phyloP scores from a whole-genome alignment of 2,329 filamentous ascomycete genomes.

The Pestalotiopsis sp. region DNA sequence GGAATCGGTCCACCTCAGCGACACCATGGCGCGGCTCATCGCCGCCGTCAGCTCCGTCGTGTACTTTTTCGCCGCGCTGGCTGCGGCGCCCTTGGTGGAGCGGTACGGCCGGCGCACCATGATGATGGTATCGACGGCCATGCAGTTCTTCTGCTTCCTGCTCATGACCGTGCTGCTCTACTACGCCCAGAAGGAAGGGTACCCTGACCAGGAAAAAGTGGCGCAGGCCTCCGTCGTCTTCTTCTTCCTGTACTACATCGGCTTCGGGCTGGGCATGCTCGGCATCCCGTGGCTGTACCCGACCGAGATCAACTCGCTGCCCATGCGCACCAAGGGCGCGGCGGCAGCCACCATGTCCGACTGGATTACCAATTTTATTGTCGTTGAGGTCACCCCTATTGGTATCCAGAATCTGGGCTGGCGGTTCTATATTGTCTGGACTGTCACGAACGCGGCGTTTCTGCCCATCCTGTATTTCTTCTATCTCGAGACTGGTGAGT shows the following conservation, averaged over 20 bases:
- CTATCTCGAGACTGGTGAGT: conserved; percentile 40
- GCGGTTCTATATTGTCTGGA: conserved; percentile 55
- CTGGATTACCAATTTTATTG: conserved; percentile 37
- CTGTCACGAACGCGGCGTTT: conserved; percentile 44
- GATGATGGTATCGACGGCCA: conserved; percentile 32
- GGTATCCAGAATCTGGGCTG: conserved; percentile 45
- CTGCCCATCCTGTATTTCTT: conserved; percentile 47
- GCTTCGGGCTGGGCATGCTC: conserved; percentile 35
- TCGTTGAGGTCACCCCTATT: conserved; percentile 33
- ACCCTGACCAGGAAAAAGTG: conserved; percentile 21
- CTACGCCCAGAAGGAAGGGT: conserved; percentile 23
- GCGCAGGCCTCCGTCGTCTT: conserved; percentile 32
- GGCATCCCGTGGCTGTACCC: conserved; percentile 45
- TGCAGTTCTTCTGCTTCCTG: conserved; percentile 31
- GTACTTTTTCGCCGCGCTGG: conserved; percentile 27
- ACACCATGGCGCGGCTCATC: conserved; percentile 52
- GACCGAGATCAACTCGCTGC: conserved; percentile 42
- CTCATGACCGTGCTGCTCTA: conserved; percentile 30
- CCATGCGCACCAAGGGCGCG: conserved; percentile 42
- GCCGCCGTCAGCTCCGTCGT: conserved; percentile 45
- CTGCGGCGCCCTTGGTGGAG: conserved; percentile 32
- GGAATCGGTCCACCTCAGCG: conserved; percentile 49
- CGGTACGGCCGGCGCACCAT: conserved; percentile 29
- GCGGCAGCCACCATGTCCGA: conserved; percentile 38
- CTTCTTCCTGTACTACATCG: conserved; percentile 34